Evolutionary conservation across 2,329 filamentous ascomycete species (phyloP), one percentile per base, ranked within the genome.

Genomic region (Phaeosphaeriaceae sp.): DNA sequence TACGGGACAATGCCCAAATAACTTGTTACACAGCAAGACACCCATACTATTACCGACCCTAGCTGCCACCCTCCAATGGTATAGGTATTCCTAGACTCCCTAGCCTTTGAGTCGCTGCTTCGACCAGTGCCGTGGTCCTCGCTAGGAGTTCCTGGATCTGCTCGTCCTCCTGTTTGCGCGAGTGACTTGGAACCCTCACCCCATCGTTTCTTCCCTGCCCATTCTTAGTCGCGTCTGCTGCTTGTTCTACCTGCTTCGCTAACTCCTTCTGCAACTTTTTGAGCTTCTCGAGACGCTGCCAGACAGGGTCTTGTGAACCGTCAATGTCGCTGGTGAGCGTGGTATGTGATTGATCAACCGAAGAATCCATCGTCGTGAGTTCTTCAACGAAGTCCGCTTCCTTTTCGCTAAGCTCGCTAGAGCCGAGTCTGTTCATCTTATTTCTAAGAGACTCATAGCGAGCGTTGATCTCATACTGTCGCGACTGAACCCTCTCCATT

Each of bases 351-450:
- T 50, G 50, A 30, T 76, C 71, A 1, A 79, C 52, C 29, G 70
- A 77, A 21, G 64, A 63, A 18, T 76, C 68, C 50, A 82, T 65
- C 4, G 60, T 67, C 18, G 74, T 67, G 3, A 87, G 77, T 61
- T 87, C 83, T n/a, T 78, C 76, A 8, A 83, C 72, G 78, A 83
- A 88, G 1, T 77, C 77, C 49, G 75, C 77, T 64, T 88, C 86
- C 68, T 84, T 86, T 47, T 83, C 83, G 63, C 83, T 87, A 32
- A 88, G 74, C 52, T 85, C 81, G 12, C 78, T 76, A 40, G 79
- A 79, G 38, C 77, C 77, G 9, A 84, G 67, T 52, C 63, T 71
- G 16, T 65, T 63, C 65, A 80, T 74, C 59, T 78, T 81, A 47
- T 75, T 76, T 53, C 79, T 75, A 36, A 90, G 71, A 13, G 73